These are phyloP conservation scores for Mycena belliarum DNA, from an alignment of 768 basidiomycete genomes.

Conservation along the genomic window DNA sequence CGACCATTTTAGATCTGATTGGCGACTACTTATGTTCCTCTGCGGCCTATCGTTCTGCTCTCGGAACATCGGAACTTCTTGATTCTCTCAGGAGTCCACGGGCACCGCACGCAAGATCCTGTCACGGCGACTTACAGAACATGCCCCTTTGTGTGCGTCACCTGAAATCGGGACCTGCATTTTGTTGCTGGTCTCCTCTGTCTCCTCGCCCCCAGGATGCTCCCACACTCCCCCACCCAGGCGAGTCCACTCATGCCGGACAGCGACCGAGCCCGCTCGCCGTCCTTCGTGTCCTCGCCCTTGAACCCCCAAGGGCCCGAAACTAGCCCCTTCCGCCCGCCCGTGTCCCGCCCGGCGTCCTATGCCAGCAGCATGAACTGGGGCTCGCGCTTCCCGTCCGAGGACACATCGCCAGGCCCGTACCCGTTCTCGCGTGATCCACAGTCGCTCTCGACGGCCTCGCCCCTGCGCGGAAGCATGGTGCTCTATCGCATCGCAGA, in stretches of 20 bases:
- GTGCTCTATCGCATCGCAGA: constrained; percentile 63
- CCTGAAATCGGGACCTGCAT: too few species aligned
- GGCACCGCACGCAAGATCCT: too few species aligned
- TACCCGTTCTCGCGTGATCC: constrained; percentile 39
- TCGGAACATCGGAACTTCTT: too few species aligned
- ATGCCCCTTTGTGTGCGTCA: too few species aligned
- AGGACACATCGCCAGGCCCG: constrained; percentile 45
- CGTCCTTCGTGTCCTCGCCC: constrained; percentile 51
- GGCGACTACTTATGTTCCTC: too few species aligned
- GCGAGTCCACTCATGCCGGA: constrained; percentile 30
- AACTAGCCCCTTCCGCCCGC: constrained; percentile 18
- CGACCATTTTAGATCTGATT: too few species aligned
- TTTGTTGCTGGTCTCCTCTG: too few species aligned
- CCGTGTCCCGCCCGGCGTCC: constrained; percentile 32
- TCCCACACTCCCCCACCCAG: constrained; percentile 19
- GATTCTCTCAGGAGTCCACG: too few species aligned
- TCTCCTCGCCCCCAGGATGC: constrained; percentile 8
- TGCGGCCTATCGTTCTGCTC: too few species aligned
- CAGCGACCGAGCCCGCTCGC: constrained; percentile 25
- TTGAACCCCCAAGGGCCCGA: constrained; percentile 44
- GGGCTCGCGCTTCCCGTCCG: constrained; percentile 33
- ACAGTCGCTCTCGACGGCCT: constrained; percentile 1
- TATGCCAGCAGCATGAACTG: constrained; percentile 33
- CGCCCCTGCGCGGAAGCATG: constrained; percentile 54
- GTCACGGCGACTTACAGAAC: too few species aligned